Conservation (phyloP, 805 yeast species). For the Candida easanensis region DNA sequence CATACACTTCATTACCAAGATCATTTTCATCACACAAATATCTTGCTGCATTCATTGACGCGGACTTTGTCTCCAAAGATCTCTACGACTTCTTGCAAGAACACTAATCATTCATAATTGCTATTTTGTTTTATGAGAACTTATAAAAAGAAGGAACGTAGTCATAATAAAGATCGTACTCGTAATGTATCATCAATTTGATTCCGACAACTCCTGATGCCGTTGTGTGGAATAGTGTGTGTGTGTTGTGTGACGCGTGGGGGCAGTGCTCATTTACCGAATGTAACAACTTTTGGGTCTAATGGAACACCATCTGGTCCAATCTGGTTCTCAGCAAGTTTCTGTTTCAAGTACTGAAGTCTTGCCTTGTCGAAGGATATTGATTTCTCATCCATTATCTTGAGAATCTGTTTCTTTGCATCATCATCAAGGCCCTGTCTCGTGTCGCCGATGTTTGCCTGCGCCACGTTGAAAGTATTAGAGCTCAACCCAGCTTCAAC, state of each 20-base stretch:
- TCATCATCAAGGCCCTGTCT: constrained; percentile 60
- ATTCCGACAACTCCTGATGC: too few species aligned
- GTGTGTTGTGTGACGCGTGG: too few species aligned
- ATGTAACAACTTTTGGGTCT: constrained; percentile 63
- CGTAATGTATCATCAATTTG: too few species aligned
- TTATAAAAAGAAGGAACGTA: too few species aligned
- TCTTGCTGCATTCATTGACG: constrained; percentile 32
- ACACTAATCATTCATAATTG: constrained; percentile 1
- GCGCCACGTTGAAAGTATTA: constrained; percentile 48
- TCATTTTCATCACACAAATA: constrained; percentile 35
- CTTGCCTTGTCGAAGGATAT: constrained; percentile 72
- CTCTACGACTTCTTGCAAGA: constrained; percentile 18
- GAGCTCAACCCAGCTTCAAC: constrained; percentile 59
- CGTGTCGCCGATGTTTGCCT: constrained; percentile 47
- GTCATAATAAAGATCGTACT: too few species aligned
- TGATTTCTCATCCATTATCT: constrained; percentile 49
- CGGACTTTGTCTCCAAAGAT: constrained; percentile 22
- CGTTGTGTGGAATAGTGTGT: too few species aligned
- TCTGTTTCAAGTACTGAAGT: constrained; percentile 42
- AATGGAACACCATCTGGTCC: constrained; percentile 65
- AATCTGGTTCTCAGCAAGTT: constrained; percentile 49
- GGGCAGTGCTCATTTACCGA: constrained; percentile 24
- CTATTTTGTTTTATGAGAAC: too few species aligned
- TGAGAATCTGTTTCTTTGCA: constrained; percentile 49
- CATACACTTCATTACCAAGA: constrained; percentile 23